These are phyloP conservation scores for Rhodotorula babjevae DNA, from an alignment of 768 basidiomycete genomes.

Conservation along the genomic window DNA sequence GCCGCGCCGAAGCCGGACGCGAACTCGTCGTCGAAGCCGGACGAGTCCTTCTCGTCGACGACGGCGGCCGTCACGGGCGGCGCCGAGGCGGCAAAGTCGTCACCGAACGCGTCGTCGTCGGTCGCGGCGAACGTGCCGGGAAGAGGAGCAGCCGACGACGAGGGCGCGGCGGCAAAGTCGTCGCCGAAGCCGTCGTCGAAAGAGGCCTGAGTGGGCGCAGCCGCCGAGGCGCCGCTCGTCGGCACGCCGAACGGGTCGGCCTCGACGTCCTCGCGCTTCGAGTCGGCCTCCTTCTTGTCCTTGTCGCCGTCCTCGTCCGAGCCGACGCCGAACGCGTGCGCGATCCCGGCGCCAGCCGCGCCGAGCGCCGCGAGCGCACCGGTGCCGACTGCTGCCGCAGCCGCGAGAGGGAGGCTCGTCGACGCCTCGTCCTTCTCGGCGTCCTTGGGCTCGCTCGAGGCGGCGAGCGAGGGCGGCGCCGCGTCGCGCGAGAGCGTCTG, in stretches of 20 bases:
- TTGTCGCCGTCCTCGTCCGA: background rate
- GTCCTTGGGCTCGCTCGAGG: background rate
- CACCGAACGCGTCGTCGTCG: background rate
- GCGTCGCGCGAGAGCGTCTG: background rate
- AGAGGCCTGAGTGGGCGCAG: slow-evolving; percentile 2
- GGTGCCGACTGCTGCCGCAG: slow-evolving; percentile 25
- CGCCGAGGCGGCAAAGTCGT: background rate
- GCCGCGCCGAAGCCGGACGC: too few relatives aligned
- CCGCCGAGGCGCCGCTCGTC: background rate
- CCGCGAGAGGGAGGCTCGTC: slow-evolving; percentile 18
- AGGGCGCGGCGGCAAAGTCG: background rate
- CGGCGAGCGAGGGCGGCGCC: background rate
- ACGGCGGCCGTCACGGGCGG: background rate
- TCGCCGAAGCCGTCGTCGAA: slow-evolving; percentile 26
- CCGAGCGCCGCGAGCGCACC: slow-evolving; percentile 31
- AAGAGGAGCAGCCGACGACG: fast-evolving
- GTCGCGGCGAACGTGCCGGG: too few relatives aligned
- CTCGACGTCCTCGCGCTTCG: slow-evolving; percentile 50
- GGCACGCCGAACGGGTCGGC: slow-evolving; percentile 37
- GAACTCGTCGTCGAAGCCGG: slow-evolving; percentile 6
- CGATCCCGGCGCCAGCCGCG: slow-evolving; percentile 11
- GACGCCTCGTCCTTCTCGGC: background rate
- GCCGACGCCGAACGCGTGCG: slow-evolving; percentile 1
- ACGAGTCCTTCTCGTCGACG: background rate
- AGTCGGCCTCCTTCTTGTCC: slow-evolving; percentile 57